Conservation (phyloP, 1,284 basidiomycete species). For the Ustilago hordei region DNA sequence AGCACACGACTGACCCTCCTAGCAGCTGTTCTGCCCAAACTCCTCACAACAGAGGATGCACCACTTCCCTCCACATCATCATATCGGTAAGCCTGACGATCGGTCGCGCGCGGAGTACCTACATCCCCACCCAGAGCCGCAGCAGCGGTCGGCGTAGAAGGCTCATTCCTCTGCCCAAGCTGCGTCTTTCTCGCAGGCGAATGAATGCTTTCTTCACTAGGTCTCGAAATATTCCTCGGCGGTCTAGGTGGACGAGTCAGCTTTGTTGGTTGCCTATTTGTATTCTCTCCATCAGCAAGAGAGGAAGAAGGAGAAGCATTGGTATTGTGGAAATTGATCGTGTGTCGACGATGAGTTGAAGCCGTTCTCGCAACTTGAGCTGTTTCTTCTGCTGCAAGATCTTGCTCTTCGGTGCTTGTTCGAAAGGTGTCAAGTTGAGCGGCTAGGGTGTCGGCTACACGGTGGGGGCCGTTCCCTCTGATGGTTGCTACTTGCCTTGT, state of each 20-base stretch:
- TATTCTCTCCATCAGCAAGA: slow-evolving; percentile 1
- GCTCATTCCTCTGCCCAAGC: slow-evolving; percentile 6
- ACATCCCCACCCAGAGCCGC: slow-evolving; percentile 3
- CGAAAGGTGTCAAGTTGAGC: slow-evolving; percentile 33
- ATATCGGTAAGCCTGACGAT: not conserved
- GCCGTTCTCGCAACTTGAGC: not conserved
- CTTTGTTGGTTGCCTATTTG: slow-evolving; percentile 16
- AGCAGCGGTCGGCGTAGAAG: slow-evolving; percentile 17
- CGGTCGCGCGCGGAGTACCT: slow-evolving; percentile 21
- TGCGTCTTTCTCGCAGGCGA: slow-evolving; percentile 7
- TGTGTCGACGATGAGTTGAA: slow-evolving; percentile 14
- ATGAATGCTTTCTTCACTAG: slow-evolving; percentile 28
- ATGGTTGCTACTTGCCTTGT: slow-evolving; percentile 5
- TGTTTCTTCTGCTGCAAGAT: not conserved
- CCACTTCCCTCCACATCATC: not conserved
- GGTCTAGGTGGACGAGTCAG: slow-evolving; percentile 37
- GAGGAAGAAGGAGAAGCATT: not conserved
- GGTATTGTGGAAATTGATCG: slow-evolving; percentile 13
- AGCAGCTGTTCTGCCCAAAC: slow-evolving; percentile 33
- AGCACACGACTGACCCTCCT: slow-evolving; percentile 33
- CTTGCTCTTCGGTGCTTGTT: not conserved
- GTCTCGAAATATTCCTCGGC: slow-evolving; percentile 29
- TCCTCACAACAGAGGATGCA: slow-evolving; percentile 17
- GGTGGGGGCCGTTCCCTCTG: slow-evolving; percentile 8
- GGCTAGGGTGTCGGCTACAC: slow-evolving; percentile 29